Percentiles rank a stretch among this genome's conserved stretches.
phyloP scores from a whole-genome alignment of 1,139 yeast species.

The Suhomyces choctaworum region DNA sequence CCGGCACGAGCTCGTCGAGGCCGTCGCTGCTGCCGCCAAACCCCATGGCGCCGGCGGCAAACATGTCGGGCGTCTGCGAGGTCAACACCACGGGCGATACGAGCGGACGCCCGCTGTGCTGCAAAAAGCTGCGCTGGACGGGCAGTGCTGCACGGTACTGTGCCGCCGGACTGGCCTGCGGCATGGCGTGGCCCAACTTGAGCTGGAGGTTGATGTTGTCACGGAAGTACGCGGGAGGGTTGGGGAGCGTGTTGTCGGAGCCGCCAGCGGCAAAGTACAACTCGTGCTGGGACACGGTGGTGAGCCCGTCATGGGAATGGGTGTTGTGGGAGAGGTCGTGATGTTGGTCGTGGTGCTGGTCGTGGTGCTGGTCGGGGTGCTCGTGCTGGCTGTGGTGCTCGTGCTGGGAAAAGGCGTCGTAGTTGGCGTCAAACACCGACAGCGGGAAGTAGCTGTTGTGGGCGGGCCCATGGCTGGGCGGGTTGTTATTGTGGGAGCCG shows the following conservation, averaged over 20 bases:
- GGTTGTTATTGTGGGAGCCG: no score
- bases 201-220: slow-evolving; percentile 17
- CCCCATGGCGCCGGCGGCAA: neutral
- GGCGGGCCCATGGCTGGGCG: no score
- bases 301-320: neutral
- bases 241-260: neutral
- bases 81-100: slow-evolving; percentile 10
- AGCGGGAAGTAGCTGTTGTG: no score
- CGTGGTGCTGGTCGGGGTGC: neutral
- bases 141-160: slow-evolving; percentile 7
- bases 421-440: no score
- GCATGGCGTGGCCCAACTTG: slow-evolving; percentile 13
- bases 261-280: neutral
- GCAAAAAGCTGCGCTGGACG: slow-evolving; percentile 1
- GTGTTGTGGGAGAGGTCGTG: slow-evolving; percentile 1
- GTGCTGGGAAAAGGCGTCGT: neutral
- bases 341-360: neutral
- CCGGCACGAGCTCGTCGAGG: neutral
- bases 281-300: neutral
- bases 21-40: neutral
- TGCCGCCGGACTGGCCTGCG: neutral
- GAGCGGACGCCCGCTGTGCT: slow-evolving; percentile 4
- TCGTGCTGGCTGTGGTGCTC: neutral
- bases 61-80: neutral
- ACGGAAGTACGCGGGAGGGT: slow-evolving; percentile 3